Percentiles rank a stretch among this genome's conserved stretches.
Conservation (phyloP, 2,329 filamentous ascomycete species). For the Ceratocystis colombiana region DNA sequence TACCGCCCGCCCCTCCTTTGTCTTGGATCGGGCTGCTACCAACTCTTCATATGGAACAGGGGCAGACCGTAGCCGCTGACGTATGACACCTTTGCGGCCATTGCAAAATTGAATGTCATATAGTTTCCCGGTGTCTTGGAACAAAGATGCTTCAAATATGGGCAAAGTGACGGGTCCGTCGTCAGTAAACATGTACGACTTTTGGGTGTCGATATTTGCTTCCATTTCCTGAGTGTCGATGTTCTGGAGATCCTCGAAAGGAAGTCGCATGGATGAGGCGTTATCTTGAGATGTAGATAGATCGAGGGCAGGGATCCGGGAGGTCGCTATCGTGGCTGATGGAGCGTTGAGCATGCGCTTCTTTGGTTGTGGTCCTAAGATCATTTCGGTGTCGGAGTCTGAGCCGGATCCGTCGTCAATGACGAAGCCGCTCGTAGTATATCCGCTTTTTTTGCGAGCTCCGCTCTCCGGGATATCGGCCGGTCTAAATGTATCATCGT, state of each 20-base stretch:
- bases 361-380: constrained; percentile 17
- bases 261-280: neutral
- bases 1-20: constrained; percentile 56
- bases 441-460: neutral
- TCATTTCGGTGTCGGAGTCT: constrained; percentile 20
- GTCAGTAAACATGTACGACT: neutral
- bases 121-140: constrained; percentile 28
- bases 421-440: constrained; percentile 25
- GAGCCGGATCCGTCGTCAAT: constrained; percentile 24
- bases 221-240: neutral
- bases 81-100: constrained; percentile 48
- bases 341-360: constrained; percentile 23
- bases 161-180: constrained; percentile 13
- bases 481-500: constrained; percentile 9
- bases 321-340: neutral
- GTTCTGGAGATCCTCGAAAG: constrained; percentile 7
- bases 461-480: neutral
- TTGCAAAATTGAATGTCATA: constrained; percentile 45
- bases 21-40: constrained; percentile 56
- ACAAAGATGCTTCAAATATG: constrained; percentile 22
- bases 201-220: neutral
- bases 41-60: constrained; percentile 54
- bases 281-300: neutral
- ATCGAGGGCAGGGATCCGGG: constrained; percentile 13
- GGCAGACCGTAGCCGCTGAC: constrained; percentile 41